phyloP scores from a whole-genome alignment of 208 protist genomes.

The Leishmania lainsoni region DNA sequence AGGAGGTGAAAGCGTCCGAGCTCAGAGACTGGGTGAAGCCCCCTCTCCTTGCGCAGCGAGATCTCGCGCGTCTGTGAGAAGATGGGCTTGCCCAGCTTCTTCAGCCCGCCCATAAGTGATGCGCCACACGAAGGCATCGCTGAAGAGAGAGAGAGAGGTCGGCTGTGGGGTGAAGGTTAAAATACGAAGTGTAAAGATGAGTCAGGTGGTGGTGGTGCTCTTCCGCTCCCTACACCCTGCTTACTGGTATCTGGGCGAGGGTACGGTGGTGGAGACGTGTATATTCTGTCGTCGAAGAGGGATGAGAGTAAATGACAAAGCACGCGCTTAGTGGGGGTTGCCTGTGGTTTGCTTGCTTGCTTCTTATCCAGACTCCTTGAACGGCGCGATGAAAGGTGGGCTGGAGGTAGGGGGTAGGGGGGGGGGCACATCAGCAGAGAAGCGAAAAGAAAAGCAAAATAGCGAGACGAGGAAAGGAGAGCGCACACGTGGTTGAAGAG shows the following conservation, averaged over 20 bases:
- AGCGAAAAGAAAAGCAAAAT: slow-evolving; percentile 3
- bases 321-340: not conserved
- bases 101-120: slow-evolving; percentile 7
- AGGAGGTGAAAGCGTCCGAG: slow-evolving; percentile 58
- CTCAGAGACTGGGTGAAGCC: slow-evolving; percentile 57
- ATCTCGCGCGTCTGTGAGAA: slow-evolving; percentile 47
- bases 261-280: not conserved
- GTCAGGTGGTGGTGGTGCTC: not conserved
- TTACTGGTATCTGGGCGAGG: not conserved
- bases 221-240: not conserved
- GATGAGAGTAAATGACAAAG: slow-evolving; percentile 3
- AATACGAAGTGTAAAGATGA: not conserved
- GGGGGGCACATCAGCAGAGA: not conserved
- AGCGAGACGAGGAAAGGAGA: not conserved
- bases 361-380: not conserved
- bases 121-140: slow-evolving; percentile 1
- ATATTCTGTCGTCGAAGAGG: slow-evolving; percentile 2
- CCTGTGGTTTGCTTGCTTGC: not conserved
- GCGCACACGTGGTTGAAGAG: not conserved
- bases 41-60: slow-evolving; percentile 34
- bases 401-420: too few relatives aligned
- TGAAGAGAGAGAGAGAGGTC: not conserved
- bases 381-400: not conserved
- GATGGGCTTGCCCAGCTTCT: slow-evolving; percentile 4
- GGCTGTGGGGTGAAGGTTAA: not conserved